A percentile compares a stretch with the other conserved stretches of the same genome.
Evolutionary conservation across 345 rosid species (phyloP).

Genomic region (Salix koriyanagi): DNA sequence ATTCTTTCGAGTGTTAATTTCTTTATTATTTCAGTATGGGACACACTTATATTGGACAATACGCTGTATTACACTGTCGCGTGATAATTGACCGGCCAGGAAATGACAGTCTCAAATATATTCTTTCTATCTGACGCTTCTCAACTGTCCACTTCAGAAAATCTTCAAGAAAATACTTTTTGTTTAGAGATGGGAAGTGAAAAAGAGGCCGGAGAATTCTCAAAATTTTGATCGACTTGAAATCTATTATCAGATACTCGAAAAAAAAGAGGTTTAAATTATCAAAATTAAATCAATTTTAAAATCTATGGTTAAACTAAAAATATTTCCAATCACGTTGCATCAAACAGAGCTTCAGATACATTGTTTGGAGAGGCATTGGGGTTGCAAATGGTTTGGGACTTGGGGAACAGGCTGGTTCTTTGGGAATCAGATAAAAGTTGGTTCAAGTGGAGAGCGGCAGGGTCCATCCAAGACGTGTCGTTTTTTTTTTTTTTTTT

Average conservation of each 20-base stretch:
- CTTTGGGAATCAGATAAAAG: too few species aligned
- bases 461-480: too few species aligned
- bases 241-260: neutral
- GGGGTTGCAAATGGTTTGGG: too few species aligned
- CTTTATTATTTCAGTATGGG: neutral
- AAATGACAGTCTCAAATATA: slow-evolving; percentile 6
- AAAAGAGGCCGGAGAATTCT: neutral
- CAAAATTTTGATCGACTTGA: neutral
- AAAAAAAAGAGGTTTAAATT: neutral
- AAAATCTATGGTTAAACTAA: too few species aligned
- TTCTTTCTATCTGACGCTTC: neutral
- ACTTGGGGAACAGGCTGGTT: too few species aligned
- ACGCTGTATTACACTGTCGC: neutral
- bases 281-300: too few species aligned
- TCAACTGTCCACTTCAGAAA: neutral
- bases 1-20: slow-evolving; percentile 3
- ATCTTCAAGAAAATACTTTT: slow-evolving; percentile 1
- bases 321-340: too few species aligned
- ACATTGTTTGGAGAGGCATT: too few species aligned
- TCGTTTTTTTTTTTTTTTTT: too few species aligned
- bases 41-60: neutral
- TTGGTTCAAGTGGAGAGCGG: too few species aligned
- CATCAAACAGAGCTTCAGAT: too few species aligned
- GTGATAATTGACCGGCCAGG: slow-evolving; percentile 6
- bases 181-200: neutral